phyloP scores from a whole-genome alignment of 305 asterid species.

The Salvia sclarea region DNA sequence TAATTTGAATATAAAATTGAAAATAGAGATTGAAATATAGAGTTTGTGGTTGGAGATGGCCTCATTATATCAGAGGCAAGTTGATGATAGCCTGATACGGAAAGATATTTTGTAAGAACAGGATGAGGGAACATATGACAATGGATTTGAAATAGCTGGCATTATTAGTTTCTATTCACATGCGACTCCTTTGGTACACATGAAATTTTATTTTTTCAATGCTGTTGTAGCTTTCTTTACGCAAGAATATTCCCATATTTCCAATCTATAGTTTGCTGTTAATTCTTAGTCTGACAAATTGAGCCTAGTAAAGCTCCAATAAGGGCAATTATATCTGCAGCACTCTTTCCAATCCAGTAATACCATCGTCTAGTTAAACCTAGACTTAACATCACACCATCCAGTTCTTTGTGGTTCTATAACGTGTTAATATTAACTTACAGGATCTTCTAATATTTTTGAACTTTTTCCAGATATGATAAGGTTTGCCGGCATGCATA shows the following conservation, averaged over 20 bases:
- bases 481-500: constrained; percentile 1
- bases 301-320: constrained; percentile 21
- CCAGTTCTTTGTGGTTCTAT: constrained; percentile 22
- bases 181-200: not conserved
- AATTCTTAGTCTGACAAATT: constrained; percentile 19
- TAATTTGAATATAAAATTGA: no score
- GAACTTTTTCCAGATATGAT: constrained; percentile 15
- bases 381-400: constrained; percentile 14
- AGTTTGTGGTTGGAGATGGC: no score
- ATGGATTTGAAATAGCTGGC: not conserved
- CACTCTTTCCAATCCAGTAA: constrained; percentile 17
- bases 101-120: no score
- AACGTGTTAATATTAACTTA: not conserved
- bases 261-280: constrained; percentile 18
- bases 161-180: not conserved
- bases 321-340: not conserved
- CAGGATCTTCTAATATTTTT: constrained; percentile 14
- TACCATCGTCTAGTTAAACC: constrained; percentile 28
- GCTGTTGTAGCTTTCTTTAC: not conserved
- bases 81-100: no score
- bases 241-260: not conserved
- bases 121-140: no score
- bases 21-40: no score
- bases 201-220: not conserved
- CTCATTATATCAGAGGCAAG: no score